Conservation (phyloP, 2,329 filamentous ascomycete species). For the Exophiala mesophila region DNA sequence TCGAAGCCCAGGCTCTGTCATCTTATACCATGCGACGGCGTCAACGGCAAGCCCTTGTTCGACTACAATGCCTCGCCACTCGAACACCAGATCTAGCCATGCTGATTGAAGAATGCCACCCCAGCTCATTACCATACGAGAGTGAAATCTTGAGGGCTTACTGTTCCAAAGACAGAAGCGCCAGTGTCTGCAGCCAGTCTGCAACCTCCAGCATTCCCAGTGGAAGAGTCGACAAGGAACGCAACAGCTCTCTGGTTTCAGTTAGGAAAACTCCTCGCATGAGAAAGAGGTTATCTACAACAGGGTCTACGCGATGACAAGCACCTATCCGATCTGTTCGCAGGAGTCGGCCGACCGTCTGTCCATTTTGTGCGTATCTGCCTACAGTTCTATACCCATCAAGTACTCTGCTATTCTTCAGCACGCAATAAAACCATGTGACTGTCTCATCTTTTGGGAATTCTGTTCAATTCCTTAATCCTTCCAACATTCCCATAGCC, state of each 20-base stretch:
- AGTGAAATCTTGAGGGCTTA: slow-evolving; percentile 13
- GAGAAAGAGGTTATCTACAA: slow-evolving; percentile 19
- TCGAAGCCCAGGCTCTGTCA: slow-evolving; percentile 25
- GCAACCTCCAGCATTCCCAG: slow-evolving; percentile 1
- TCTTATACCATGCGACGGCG: slow-evolving; percentile 24
- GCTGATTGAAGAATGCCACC: slow-evolving; percentile 29
- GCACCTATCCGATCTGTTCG: too few relatives aligned
- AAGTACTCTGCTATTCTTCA: too few relatives aligned
- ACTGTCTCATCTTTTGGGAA: too few relatives aligned
- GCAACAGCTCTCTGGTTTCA: slow-evolving; percentile 7
- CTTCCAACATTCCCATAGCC: too few relatives aligned
- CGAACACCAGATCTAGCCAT: slow-evolving; percentile 27
- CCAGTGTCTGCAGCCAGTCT: slow-evolving; percentile 12
- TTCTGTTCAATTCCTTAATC: too few relatives aligned
- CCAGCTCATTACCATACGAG: slow-evolving; percentile 24
- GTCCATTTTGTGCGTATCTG: too few relatives aligned
- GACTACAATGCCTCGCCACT: slow-evolving; percentile 26
- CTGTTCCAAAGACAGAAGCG: slow-evolving; percentile 14
- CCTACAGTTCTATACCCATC: too few relatives aligned
- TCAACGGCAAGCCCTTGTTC: slow-evolving; percentile 25
- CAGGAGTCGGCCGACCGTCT: too few relatives aligned
- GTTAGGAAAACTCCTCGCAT: slow-evolving; percentile 20
- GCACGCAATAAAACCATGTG: too few relatives aligned
- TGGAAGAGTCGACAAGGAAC: slow-evolving; percentile 22
- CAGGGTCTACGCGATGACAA: neutral